These are phyloP conservation scores for Elsinoe ampelina DNA, from an alignment of 2,329 filamentous ascomycete species.

Conservation along the genomic window DNA sequence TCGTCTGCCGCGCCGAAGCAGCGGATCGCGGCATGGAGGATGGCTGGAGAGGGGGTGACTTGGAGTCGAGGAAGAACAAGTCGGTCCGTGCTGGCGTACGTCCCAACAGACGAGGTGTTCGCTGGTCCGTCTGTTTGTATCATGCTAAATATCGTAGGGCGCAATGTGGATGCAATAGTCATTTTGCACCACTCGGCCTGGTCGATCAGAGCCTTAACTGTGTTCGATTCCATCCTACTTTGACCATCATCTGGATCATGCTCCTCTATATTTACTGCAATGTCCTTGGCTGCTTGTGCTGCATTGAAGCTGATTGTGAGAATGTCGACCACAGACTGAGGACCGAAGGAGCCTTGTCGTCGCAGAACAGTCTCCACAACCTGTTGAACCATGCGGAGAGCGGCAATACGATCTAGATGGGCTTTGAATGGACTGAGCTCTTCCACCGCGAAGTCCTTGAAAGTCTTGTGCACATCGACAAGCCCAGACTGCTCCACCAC, in stretches of 20 bases:
- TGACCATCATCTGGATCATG: background rate
- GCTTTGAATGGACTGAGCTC: background rate
- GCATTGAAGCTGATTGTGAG: background rate
- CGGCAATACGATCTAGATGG: background rate
- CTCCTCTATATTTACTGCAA: background rate
- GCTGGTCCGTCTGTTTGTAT: background rate
- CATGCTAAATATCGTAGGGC: constrained; percentile 1
- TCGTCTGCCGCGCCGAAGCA: constrained; percentile 54
- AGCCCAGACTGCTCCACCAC: background rate
- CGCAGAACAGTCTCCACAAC: background rate
- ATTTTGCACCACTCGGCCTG: constrained; percentile 20
- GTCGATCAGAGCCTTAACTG: background rate
- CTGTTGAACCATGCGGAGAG: background rate
- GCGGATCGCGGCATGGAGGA: constrained; percentile 53
- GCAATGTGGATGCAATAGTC: constrained; percentile 4
- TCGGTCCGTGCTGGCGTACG: background rate
- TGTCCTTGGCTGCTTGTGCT: background rate
- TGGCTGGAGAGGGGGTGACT: constrained; percentile 37
- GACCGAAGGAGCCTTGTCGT: background rate
- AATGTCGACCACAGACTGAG: background rate
- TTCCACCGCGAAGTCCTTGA: background rate
- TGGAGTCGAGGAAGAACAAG: constrained; percentile 27
- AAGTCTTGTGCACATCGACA: background rate
- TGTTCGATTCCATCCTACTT: background rate
- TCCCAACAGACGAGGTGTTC: background rate